phyloP scores from a whole-genome alignment of 257 asterid genomes.

The Solanum bulbocastanum region DNA sequence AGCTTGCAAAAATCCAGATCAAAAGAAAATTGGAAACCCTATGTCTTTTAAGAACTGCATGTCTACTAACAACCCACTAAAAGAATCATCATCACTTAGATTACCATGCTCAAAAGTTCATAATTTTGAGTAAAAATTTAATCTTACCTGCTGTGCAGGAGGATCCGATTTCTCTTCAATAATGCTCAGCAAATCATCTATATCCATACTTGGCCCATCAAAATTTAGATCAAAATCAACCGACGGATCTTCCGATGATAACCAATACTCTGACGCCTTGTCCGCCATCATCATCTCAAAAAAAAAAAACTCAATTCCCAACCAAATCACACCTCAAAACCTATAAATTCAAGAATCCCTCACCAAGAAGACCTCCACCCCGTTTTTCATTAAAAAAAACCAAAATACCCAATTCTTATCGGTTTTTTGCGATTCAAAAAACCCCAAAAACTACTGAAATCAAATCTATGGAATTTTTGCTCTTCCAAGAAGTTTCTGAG shows the following conservation, averaged over 20 bases:
- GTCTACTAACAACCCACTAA: not conserved
- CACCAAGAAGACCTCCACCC: not conserved
- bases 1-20: not conserved
- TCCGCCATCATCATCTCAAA: conserved; percentile 52
- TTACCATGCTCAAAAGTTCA: not conserved
- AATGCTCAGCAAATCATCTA: conserved; percentile 25
- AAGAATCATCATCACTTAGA: not conserved
- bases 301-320: not conserved
- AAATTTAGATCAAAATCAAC: conserved; percentile 12
- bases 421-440: not conserved
- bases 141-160: conserved; percentile 7
- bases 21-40: not conserved
- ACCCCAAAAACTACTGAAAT: not conserved
- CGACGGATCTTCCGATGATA: conserved; percentile 17
- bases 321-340: not conserved
- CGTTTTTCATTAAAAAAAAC: not conserved
- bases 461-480: not conserved
- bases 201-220: conserved; percentile 29
- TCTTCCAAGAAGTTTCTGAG: conserved; percentile 4
- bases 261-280: conserved; percentile 4
- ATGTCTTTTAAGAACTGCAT: not conserved
- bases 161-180: conserved; percentile 21
- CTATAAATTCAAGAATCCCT: not conserved
- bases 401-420: not conserved
- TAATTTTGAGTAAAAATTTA: not conserved